Percentiles rank a stretch among this genome's conserved stretches.
These are phyloP conservation scores for Leonotis leonurus DNA, from an alignment of 257 asterid genomes.

Conservation along the genomic window DNA sequence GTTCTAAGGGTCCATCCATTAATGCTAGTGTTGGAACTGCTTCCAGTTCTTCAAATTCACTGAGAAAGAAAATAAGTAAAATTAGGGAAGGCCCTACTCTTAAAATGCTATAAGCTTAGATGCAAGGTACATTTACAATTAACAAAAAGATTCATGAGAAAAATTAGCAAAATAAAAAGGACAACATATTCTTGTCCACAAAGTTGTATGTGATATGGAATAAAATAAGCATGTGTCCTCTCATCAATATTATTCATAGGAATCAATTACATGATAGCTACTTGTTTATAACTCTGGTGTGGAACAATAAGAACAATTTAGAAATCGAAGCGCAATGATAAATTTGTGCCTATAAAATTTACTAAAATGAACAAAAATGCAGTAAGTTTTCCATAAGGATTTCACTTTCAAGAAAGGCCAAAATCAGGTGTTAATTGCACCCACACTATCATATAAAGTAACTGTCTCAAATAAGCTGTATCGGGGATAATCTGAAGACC, in stretches of 20 bases:
- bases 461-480: not conserved
- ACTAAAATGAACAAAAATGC: not conserved
- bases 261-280: not conserved
- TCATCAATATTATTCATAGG: not conserved
- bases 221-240: not conserved
- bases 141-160: not conserved
- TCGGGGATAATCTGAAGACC: not conserved
- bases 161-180: not conserved
- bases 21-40: slow-evolving; percentile 83
- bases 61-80: slow-evolving; percentile 24
- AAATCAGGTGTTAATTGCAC: not conserved
- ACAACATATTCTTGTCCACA: not conserved
- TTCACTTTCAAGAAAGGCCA: not conserved
- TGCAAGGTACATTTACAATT: not conserved
- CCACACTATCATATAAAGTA: not conserved
- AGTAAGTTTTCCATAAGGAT: not conserved
- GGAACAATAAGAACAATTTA: not conserved
- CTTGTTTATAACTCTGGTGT: not conserved
- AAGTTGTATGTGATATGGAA: not conserved
- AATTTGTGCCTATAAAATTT: not conserved
- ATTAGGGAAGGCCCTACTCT: not conserved
- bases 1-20: slow-evolving; percentile 87
- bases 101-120: not conserved
- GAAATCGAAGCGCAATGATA: not conserved
- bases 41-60: slow-evolving; percentile 90